Evolutionary conservation across 768 basidiomycete species (phyloP), one percentile per base, ranked within the genome.

Genomic region (Cystoderma amianthinum): DNA sequence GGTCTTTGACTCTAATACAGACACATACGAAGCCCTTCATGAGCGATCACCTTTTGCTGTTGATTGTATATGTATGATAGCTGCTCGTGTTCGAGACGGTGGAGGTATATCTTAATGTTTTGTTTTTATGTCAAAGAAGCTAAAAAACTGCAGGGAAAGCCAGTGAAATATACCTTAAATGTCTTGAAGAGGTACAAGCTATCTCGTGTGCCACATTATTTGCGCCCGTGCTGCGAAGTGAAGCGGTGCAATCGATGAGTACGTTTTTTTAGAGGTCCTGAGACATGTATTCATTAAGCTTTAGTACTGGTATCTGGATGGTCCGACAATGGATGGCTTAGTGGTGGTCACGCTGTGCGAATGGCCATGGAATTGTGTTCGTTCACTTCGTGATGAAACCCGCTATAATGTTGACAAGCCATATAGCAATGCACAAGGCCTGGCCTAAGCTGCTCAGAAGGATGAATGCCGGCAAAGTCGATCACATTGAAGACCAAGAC

Each of bases 211-310:
- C 84, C 4, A 90, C 88, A 2, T 70, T 97, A 13, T 97, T 96
- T 58, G 77, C 86, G 2, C 88, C 90, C 9, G 90, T 94, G 16
- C 68, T 79, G 47, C 73, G 90, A 23, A 74, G 80, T 46, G 93
- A 97, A 62, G 90, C 89, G 3, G 82, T 96, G 16, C 93, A 94
- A 58, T 85, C 91, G 6, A 95, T 92, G 87, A 87, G 90, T 92
- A 46, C 58, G 88, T 66, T 9, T 2, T 30, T 44, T n/a, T 28
- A 17, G 19, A 16, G 45, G 21, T 16, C 41, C 38, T 33, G 44
- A 43, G 39, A 41, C 33, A 39, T 43, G 5, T 42, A 23, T 12
- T 42, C 36, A 36, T 19, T n/a, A n/a, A n/a, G 25, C 25, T 28
- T 28, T 44, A 93, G 89, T 94, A 44, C 71, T 96, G 38, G 81